Conservation (phyloP, 306 rosid species). For the Medicago truncatula region MtrunA17r5.0-ANR NC_053049.1:4847001-4847500, state of each 20-base stretch:
- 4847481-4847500: too few species aligned
- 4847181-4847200: slow-evolving; percentile 53
- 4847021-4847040: slow-evolving; percentile 48
- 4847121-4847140: slow-evolving; percentile 58
- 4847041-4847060: slow-evolving; percentile 45
- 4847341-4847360: too few species aligned
- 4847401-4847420: too few species aligned
- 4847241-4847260: neutral
- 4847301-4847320: slow-evolving; percentile 28
- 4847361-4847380: too few species aligned
- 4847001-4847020: slow-evolving; percentile 64
- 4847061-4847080: slow-evolving; percentile 40
- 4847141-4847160: slow-evolving; percentile 62
- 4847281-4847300: slow-evolving; percentile 24
- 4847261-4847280: slow-evolving; percentile 25
- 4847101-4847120: slow-evolving; percentile 47
- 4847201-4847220: neutral
- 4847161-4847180: slow-evolving; percentile 47
- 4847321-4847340: too few species aligned
- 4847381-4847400: too few species aligned
- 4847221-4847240: neutral
- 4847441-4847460: too few species aligned
- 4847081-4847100: slow-evolving; percentile 59
- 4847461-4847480: too few species aligned
- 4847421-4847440: too few species aligned